Evolutionary conservation across 257 asterid species (phyloP).

Genomic region (Ajuga chamaepitys): DNA sequence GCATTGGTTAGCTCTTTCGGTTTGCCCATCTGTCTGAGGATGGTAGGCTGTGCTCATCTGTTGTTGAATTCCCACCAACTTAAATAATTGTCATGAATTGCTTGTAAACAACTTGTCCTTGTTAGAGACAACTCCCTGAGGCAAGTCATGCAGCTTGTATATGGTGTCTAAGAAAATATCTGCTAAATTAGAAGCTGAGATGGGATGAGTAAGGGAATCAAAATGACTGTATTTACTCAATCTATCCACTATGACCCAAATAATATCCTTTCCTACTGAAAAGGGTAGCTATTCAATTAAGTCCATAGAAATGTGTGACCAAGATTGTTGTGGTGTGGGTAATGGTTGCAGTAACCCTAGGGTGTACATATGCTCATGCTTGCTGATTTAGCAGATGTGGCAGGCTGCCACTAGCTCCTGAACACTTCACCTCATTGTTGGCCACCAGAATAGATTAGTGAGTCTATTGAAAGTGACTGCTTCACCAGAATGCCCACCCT

Average conservation of each 20-base stretch:
- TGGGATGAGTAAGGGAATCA: background rate
- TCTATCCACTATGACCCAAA: background rate
- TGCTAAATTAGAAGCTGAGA: background rate
- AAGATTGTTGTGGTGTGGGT: background rate
- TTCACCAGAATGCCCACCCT: background rate
- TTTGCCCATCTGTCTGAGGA: background rate
- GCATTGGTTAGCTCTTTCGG: background rate
- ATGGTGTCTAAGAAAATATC: background rate
- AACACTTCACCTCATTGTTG: background rate
- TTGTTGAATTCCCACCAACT: background rate
- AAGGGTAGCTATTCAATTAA: background rate
- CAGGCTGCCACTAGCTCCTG: background rate
- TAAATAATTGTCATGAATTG: background rate
- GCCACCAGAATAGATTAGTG: background rate
- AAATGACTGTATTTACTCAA: background rate
- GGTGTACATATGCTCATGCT: background rate
- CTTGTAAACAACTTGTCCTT: background rate
- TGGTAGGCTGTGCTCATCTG: background rate
- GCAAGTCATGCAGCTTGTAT: background rate
- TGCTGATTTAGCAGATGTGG: background rate
- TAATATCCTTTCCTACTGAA: background rate
- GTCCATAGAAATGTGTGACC: background rate
- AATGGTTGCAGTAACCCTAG: background rate
- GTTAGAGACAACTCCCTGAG: background rate
- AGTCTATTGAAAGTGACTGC: background rate